Evolutionary conservation across 1,284 basidiomycete species (phyloP).

Genomic region (Gymnopus androsaceus): DNA sequence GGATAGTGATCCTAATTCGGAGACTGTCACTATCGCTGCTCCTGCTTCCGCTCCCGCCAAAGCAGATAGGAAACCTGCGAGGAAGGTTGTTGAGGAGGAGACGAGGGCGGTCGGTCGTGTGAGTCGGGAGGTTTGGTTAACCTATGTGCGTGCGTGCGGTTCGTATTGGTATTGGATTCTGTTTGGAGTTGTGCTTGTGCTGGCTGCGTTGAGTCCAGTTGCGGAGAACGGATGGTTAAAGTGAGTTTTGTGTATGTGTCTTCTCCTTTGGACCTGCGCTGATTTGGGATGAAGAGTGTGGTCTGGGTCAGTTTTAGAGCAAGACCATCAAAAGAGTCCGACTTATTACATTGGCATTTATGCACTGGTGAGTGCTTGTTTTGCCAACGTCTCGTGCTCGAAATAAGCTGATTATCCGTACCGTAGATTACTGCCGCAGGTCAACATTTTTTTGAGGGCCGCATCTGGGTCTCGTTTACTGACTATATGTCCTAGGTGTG

Average conservation of each 20-base stretch:
- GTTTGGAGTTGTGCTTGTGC: slow-evolving; percentile 59
- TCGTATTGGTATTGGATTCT: slow-evolving; percentile 68
- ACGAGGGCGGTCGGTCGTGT: slow-evolving; percentile 85
- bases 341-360: slow-evolving; percentile 81
- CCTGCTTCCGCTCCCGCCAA: slow-evolving; percentile 41
- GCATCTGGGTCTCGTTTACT: not conserved
- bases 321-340: slow-evolving; percentile 44
- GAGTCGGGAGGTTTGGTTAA: slow-evolving; percentile 75
- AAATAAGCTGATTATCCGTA: not conserved
- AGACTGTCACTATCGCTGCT: slow-evolving; percentile 38
- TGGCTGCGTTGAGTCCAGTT: slow-evolving; percentile 76
- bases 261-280: slow-evolving; percentile 6
- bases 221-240: slow-evolving; percentile 83
- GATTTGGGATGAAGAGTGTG: slow-evolving; percentile 48
- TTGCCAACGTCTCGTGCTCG: not conserved
- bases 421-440: slow-evolving; percentile 46
- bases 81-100: slow-evolving; percentile 91
- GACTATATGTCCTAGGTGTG: slow-evolving; percentile 45
- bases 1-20: slow-evolving; percentile 53
- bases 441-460: slow-evolving; percentile 20
- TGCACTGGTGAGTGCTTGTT: slow-evolving; percentile 48
- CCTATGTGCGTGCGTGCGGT: slow-evolving; percentile 78
- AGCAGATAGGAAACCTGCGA: slow-evolving; percentile 65
- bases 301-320: slow-evolving; percentile 53
- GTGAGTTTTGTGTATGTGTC: no score